phyloP scores from a whole-genome alignment of 2,329 filamentous ascomycete species.

The Calonectria pauciramosa region DNA sequence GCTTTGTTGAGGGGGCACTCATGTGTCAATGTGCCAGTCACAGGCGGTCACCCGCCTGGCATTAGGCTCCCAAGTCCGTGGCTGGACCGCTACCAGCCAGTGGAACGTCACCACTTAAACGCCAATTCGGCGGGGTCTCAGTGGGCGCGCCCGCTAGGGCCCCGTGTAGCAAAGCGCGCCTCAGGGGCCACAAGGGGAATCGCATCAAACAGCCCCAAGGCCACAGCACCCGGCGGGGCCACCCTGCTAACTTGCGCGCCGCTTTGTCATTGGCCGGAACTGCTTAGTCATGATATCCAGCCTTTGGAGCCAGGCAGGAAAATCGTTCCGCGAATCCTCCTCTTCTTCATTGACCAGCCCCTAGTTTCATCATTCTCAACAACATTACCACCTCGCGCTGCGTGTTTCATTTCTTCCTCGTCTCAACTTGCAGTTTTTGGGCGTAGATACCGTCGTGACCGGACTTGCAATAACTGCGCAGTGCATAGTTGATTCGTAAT shows the following conservation, averaged over 20 bases:
- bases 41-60: neutral
- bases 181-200: neutral
- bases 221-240: slow-evolving; percentile 16
- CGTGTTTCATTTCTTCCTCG: slow-evolving; percentile 5
- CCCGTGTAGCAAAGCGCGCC: neutral
- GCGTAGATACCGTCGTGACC: slow-evolving; percentile 5
- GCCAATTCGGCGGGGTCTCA: slow-evolving; percentile 19
- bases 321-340: slow-evolving; percentile 37
- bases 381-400: slow-evolving; percentile 16
- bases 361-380: slow-evolving; percentile 52
- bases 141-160: slow-evolving; percentile 12
- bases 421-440: slow-evolving; percentile 10
- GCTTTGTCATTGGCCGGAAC: slow-evolving; percentile 28
- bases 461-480: slow-evolving; percentile 14
- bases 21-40: slow-evolving; percentile 21
- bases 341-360: slow-evolving; percentile 27
- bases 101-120: slow-evolving; percentile 21
- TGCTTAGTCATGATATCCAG: slow-evolving; percentile 40
- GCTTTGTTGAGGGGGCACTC: slow-evolving; percentile 22
- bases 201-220: slow-evolving; percentile 1
- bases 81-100: slow-evolving; percentile 3
- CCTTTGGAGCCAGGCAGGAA: slow-evolving; percentile 34
- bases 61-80: slow-evolving; percentile 1
- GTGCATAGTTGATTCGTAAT: slow-evolving; percentile 1
- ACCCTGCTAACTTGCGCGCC: slow-evolving; percentile 26